Evolutionary conservation across 805 yeast species (phyloP).

Genomic region (Suhomyces vadensis): DNA sequence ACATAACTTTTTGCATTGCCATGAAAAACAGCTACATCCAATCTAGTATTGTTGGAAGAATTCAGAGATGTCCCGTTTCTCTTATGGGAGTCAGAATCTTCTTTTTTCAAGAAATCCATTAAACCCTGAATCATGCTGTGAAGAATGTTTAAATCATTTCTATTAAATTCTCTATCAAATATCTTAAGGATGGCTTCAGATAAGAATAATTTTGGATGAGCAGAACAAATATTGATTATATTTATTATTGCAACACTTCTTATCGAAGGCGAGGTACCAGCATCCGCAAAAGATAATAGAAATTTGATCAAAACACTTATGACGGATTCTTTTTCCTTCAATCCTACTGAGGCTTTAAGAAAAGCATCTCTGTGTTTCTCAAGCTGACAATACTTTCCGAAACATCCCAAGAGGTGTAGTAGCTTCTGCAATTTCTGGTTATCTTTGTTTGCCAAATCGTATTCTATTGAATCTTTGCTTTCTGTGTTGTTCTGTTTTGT

Average conservation of each 20-base stretch:
- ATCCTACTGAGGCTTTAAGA: slow-evolving; percentile 36
- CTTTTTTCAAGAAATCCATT: slow-evolving; percentile 55
- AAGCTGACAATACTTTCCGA: slow-evolving; percentile 70
- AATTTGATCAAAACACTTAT: slow-evolving; percentile 59
- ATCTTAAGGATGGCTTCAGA: slow-evolving; percentile 53
- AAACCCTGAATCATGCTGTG: slow-evolving; percentile 58
- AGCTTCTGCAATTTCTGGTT: slow-evolving; percentile 46
- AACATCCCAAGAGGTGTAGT: slow-evolving; percentile 63
- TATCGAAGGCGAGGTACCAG: slow-evolving; percentile 29
- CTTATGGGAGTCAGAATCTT: slow-evolving; percentile 48
- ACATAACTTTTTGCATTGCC: slow-evolving; percentile 50
- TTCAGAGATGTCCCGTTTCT: slow-evolving; percentile 42
- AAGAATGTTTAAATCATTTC: slow-evolving; percentile 41
- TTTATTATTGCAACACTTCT: slow-evolving; percentile 57
- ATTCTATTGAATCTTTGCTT: slow-evolving; percentile 12
- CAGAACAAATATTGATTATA: slow-evolving; percentile 57
- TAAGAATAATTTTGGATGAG: slow-evolving; percentile 67
- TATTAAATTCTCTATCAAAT: slow-evolving; percentile 50
- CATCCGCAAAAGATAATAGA: slow-evolving; percentile 54
- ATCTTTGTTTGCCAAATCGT: background rate
- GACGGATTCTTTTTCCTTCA: slow-evolving; percentile 54
- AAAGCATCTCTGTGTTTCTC: slow-evolving; percentile 47
- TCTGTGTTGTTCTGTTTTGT: background rate
- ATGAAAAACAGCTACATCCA: slow-evolving; percentile 55
- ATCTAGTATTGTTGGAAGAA: slow-evolving; percentile 29